Evolutionary conservation across 2,329 filamentous ascomycete species (phyloP).

Genomic region (Scytalidium lignicola): DNA sequence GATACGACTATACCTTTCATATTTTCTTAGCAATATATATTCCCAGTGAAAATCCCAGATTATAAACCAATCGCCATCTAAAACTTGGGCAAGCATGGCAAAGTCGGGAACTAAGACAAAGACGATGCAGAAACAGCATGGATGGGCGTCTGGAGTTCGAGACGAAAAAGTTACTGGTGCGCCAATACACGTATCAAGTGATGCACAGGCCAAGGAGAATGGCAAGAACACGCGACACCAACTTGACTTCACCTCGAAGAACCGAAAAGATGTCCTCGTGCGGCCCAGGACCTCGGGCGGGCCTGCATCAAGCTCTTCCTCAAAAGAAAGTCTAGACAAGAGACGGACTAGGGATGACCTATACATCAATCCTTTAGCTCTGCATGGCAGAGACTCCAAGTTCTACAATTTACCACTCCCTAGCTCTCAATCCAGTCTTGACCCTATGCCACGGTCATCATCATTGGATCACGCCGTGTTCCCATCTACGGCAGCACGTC

Average conservation of each 20-base stretch:
- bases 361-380: slow-evolving; percentile 22
- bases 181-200: slow-evolving; percentile 24
- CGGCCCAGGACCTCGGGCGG: slow-evolving; percentile 26
- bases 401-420: slow-evolving; percentile 24
- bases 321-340: slow-evolving; percentile 17
- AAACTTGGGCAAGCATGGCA: slow-evolving; percentile 13
- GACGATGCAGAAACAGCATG: slow-evolving; percentile 15
- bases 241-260: slow-evolving; percentile 14
- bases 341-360: slow-evolving; percentile 26
- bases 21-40: neutral
- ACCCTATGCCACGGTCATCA: slow-evolving; percentile 10
- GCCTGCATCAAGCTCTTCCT: slow-evolving; percentile 12
- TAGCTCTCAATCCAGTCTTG: slow-evolving; percentile 17
- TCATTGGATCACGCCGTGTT: slow-evolving; percentile 8
- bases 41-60: slow-evolving; percentile 1
- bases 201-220: slow-evolving; percentile 19
- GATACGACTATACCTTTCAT: neutral
- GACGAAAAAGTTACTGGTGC: slow-evolving; percentile 20
- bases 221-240: slow-evolving; percentile 11
- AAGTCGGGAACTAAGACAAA: slow-evolving; percentile 13
- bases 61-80: neutral
- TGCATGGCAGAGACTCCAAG: slow-evolving; percentile 19
- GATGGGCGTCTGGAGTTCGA: slow-evolving; percentile 18
- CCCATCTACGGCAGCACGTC: slow-evolving; percentile 8
- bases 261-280: slow-evolving; percentile 16